Percentiles rank a stretch among this genome's conserved stretches.
Conservation (phyloP, 345 rosid species). For the Hypericum androsaemum region DNA sequence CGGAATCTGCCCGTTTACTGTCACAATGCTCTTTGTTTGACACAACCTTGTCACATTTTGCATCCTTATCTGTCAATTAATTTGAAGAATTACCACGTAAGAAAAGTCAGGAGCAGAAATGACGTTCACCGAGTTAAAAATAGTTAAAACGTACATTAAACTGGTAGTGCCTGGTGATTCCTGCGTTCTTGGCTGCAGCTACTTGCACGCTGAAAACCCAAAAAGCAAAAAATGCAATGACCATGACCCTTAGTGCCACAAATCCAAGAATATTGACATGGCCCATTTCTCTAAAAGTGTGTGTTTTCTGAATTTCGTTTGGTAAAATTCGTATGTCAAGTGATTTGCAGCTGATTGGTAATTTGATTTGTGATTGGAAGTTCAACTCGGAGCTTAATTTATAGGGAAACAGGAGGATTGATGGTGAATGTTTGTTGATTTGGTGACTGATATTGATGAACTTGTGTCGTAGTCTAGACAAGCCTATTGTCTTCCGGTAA, state of each 20-base stretch:
- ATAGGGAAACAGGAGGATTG: conserved; percentile 11
- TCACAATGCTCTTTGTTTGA: background rate
- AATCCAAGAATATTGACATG: background rate
- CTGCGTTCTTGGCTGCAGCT: conserved; percentile 31
- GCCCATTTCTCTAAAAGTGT: conserved; percentile 18
- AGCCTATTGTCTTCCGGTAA: too few relatives aligned
- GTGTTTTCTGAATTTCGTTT: background rate
- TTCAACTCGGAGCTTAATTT: conserved; percentile 4
- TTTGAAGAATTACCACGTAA: too few relatives aligned
- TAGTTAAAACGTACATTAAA: conserved; percentile 35
- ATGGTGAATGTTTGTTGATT: conserved; percentile 19
- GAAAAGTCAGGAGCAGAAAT: too few relatives aligned
- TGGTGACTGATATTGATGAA: conserved; percentile 24
- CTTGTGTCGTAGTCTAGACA: too few relatives aligned
- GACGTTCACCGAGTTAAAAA: too few relatives aligned
- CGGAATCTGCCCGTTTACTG: too few relatives aligned
- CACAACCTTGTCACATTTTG: conserved; percentile 1
- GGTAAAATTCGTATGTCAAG: background rate
- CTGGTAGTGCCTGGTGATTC: conserved; percentile 38
- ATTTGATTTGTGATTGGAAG: conserved; percentile 13
- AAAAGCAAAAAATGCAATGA: conserved; percentile 15
- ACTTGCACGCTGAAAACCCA: conserved; percentile 14
- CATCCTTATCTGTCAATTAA: too few relatives aligned
- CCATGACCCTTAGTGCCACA: conserved; percentile 4
- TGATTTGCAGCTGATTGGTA: background rate